Evolutionary conservation across 2,329 filamentous ascomycete genomes (phyloP).

Genomic region (Blastomyces silverae): DNA sequence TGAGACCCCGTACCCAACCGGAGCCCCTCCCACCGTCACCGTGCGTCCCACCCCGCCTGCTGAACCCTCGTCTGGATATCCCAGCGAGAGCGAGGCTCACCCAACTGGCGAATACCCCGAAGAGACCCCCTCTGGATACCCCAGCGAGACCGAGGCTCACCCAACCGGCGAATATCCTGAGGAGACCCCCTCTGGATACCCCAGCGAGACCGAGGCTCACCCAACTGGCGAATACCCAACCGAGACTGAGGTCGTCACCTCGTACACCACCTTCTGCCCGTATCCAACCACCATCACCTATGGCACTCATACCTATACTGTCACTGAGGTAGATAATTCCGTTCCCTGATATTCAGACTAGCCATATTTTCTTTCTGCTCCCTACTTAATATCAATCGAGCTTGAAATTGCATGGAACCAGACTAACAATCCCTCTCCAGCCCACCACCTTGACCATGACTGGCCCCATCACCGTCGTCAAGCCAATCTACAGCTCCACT

Average conservation of each 20-base stretch:
- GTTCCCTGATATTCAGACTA: neutral
- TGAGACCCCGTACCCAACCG: neutral
- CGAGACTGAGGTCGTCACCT: neutral
- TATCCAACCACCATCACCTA: slow-evolving; percentile 57
- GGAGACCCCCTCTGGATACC: neutral
- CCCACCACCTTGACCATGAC: slow-evolving; percentile 64
- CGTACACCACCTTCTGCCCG: slow-evolving; percentile 65
- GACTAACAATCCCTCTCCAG: slow-evolving; percentile 30
- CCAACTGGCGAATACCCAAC: neutral
- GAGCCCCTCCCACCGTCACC: neutral
- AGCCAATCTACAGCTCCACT: slow-evolving; percentile 49
- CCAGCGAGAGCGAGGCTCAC: neutral
- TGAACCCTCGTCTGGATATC: neutral
- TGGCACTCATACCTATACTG: slow-evolving; percentile 60
- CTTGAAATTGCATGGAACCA: neutral
- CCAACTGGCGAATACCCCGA: too few relatives aligned
- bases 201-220: neutral
- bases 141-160: neutral
- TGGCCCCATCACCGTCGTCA: slow-evolving; percentile 59
- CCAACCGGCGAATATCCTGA: too few relatives aligned
- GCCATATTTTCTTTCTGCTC: too few relatives aligned
- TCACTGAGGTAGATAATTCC: slow-evolving; percentile 52
- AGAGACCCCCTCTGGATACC: neutral
- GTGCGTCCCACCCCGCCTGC: neutral
- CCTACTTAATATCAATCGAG: neutral